Evolutionary conservation across 2,329 filamentous ascomycete genomes (phyloP).

Genomic region (Colletotrichum cordylinicola): DNA sequence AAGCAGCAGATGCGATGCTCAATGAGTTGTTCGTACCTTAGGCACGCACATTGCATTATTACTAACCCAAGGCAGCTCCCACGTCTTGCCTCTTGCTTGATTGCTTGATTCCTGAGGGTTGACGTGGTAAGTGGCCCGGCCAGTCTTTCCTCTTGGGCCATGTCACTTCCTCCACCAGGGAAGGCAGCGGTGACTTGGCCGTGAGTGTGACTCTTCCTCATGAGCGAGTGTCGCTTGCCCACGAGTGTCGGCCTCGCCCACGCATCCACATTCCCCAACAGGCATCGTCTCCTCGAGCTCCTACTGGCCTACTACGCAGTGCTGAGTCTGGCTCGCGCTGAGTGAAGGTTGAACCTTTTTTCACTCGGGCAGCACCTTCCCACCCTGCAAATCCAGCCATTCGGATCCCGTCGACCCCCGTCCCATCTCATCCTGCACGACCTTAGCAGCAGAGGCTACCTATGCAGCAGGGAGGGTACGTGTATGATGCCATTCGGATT

Average conservation of each 20-base stretch:
- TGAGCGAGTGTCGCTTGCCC: neutral
- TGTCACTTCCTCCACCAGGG: neutral
- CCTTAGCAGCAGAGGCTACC: neutral
- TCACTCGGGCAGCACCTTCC: neutral
- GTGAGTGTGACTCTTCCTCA: neutral
- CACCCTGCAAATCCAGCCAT: neutral
- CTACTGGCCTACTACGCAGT: neutral
- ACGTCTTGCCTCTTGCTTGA: neutral
- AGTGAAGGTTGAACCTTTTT: neutral
- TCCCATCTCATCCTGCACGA: neutral
- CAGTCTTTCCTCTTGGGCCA: neutral
- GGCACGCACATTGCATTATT: neutral
- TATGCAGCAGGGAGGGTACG: neutral
- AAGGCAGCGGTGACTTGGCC: constrained; percentile 2
- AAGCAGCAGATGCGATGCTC: neutral
- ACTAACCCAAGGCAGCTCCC: neutral
- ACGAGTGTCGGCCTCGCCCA: neutral
- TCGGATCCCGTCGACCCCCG: neutral
- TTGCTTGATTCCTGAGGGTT: neutral
- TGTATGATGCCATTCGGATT: neutral
- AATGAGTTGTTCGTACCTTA: neutral
- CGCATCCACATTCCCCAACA: constrained; percentile 21
- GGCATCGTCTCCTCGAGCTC: neutral
- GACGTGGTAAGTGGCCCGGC: neutral
- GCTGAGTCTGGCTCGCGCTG: neutral